Percentiles rank a stretch among this genome's conserved stretches.
Conservation (phyloP, 176 grass and related monocot genomes). For the Ananas comosus region DNA sequence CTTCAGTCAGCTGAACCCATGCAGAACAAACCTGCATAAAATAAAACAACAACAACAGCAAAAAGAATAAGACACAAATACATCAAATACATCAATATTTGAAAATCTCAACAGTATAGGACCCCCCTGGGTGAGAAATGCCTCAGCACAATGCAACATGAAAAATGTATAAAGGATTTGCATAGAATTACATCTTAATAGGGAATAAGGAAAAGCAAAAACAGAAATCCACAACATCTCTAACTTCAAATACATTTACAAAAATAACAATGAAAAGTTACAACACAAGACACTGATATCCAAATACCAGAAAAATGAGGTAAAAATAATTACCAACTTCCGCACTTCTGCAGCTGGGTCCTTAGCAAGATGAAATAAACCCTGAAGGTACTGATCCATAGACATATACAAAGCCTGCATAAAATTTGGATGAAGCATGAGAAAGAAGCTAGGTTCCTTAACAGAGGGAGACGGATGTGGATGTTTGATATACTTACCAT, state of each 20-base stretch:
- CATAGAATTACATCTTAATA: too few species aligned
- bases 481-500: slow-evolving; percentile 31
- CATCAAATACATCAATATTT: neutral
- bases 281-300: neutral
- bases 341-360: slow-evolving; percentile 81
- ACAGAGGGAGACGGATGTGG: slow-evolving; percentile 7
- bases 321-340: slow-evolving; percentile 51
- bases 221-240: slow-evolving; percentile 3
- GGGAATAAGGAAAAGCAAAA: neutral
- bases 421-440: slow-evolving; percentile 19
- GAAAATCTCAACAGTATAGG: slow-evolving; percentile 5
- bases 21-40: slow-evolving; percentile 71
- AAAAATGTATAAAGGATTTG: too few species aligned
- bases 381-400: slow-evolving; percentile 94
- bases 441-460: neutral
- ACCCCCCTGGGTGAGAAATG: neutral
- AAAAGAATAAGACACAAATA: neutral
- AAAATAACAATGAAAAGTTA: neutral
- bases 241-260: slow-evolving; percentile 6
- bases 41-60: slow-evolving; percentile 8
- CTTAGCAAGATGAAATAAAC: slow-evolving; percentile 81
- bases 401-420: slow-evolving; percentile 76
- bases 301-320: neutral
- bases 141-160: too few species aligned
- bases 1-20: slow-evolving; percentile 96